These are phyloP conservation scores for Odonthalia washingtoniensis DNA, from an alignment of 31 red algal genomes.

Conservation along the genomic window DNA sequence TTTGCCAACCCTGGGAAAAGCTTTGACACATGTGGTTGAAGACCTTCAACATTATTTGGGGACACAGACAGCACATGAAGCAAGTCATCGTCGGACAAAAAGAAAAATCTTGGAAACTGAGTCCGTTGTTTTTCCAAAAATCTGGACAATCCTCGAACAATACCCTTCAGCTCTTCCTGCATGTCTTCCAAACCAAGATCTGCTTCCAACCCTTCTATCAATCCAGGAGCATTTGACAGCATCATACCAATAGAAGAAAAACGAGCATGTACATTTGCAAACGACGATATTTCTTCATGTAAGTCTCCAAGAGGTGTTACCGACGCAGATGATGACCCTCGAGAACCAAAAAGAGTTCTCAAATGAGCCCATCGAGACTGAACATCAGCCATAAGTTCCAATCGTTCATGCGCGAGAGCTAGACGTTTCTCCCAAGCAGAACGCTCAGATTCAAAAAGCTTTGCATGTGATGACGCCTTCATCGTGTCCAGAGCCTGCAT, in stretches of 20 bases:
- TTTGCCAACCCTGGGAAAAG: conserved; percentile 60
- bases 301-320: conserved; percentile 61
- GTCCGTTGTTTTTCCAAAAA: conserved; percentile 80
- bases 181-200: conserved; percentile 59
- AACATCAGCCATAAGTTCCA: conserved; percentile 75
- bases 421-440: conserved; percentile 75
- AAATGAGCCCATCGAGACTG: conserved; percentile 84
- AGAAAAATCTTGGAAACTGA: conserved; percentile 83
- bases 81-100: conserved; percentile 77
- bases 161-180: conserved; percentile 51
- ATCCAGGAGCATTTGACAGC: conserved; percentile 60
- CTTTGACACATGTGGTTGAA: conserved; percentile 50
- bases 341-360: conserved; percentile 61
- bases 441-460: conserved; percentile 77
- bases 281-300: conserved; percentile 64
- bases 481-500: conserved; percentile 82
- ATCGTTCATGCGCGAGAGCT: conserved; percentile 48
- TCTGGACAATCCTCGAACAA: conserved; percentile 67
- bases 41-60: conserved; percentile 41
- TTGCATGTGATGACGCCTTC: conserved; percentile 65
- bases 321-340: not conserved
- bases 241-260: conserved; percentile 56
- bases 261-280: conserved; percentile 75
- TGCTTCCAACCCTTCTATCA: conserved; percentile 77
- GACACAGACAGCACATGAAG: conserved; percentile 73